Base-by-base conservation (phyloP, 768 basidiomycete species). In the Mycena pura region DNA sequence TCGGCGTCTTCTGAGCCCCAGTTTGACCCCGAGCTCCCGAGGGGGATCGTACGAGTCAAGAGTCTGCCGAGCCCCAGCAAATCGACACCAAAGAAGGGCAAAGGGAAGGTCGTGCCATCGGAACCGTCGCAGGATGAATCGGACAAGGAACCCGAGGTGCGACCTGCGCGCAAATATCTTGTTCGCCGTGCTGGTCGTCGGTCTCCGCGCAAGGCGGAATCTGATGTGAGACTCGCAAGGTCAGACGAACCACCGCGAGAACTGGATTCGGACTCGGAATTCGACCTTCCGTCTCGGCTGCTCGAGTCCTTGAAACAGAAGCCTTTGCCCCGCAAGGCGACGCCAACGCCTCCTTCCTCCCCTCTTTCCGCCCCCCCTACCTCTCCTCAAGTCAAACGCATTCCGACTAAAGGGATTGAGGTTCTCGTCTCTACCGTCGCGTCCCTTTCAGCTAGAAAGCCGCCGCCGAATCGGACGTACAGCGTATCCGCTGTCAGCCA, bases 311-410 rank as follows among this genome's bases (percentile, higher is more conserved):
- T 44, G 43, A 53, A 60, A 24, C 19, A 21, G 17, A 50, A 22
- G 9, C 15, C 21, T 8, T 22, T 41, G 3, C 29, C 49, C 48
- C 59, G 29, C 22, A 43, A 24, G 21, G 25, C 43, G 24, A 62
- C 64, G 5, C 59, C 59, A 10, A 57, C 64, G 22, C 64, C 64
- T 4, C 56, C 52, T 6, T 66, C 64, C 9, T 66, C 64, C 13
- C 60, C 64, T 0, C 45, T 66, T 10, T 45, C 61, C 31, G 40
- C 55, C 14, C 52, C 27, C 5, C 22, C 47, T 5, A 25, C 60
- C 11, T 43, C 53, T 3, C 19, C 60, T 9, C 53, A 44, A 19
- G 19, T 2, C 24, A 24, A 27, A 24, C 53, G 54, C 24, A 32
- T 52, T 39, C 51, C 59, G 32, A 57, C 49, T 11, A n/a, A n/a